A percentile compares a stretch with the other conserved stretches of the same genome.
These are phyloP conservation scores for Blumeria hordei DNA, from an alignment of 2,329 filamentous ascomycete genomes.

Conservation along the genomic window DNA sequence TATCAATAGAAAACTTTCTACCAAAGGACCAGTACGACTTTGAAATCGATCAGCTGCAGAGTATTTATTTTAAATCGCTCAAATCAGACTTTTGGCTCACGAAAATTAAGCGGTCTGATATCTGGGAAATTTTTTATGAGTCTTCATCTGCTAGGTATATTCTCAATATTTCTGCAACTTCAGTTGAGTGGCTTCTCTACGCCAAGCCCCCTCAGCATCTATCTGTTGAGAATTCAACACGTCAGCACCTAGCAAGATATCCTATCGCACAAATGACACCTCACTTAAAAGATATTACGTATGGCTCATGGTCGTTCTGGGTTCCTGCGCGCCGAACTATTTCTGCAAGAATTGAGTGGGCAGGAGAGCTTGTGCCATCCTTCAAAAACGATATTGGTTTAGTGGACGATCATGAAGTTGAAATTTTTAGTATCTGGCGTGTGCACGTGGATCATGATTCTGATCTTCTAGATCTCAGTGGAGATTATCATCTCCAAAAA, in stretches of 20 bases:
- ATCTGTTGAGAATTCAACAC: conserved; percentile 11
- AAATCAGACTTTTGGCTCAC: conserved; percentile 15
- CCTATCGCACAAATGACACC: conserved; percentile 24
- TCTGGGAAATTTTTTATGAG: conserved; percentile 21
- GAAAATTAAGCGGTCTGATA: conserved; percentile 14
- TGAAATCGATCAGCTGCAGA: not conserved
- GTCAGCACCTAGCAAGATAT: conserved; percentile 17
- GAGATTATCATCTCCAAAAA: conserved; percentile 25
- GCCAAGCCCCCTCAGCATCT: conserved; percentile 13
- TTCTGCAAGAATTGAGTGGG: conserved; percentile 17
- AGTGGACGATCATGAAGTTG: not conserved
- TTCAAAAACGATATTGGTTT: conserved; percentile 9
- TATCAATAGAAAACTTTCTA: not conserved
- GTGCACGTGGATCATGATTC: conserved; percentile 14
- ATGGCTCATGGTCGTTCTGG: conserved; percentile 22
- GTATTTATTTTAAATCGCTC: conserved; percentile 10
- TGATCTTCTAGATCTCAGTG: conserved; percentile 18
- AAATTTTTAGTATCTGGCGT: conserved; percentile 19
- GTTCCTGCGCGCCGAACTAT: conserved; percentile 17
- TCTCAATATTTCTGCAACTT: conserved; percentile 15
- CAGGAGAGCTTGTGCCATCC: conserved; percentile 7
- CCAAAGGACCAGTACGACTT: not conserved
- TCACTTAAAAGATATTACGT: conserved; percentile 11
- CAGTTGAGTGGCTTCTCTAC: conserved; percentile 23
- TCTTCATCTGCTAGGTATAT: conserved; percentile 18